Conservation (phyloP, 768 basidiomycete genomes). For the Mycena crocata region DNA sequence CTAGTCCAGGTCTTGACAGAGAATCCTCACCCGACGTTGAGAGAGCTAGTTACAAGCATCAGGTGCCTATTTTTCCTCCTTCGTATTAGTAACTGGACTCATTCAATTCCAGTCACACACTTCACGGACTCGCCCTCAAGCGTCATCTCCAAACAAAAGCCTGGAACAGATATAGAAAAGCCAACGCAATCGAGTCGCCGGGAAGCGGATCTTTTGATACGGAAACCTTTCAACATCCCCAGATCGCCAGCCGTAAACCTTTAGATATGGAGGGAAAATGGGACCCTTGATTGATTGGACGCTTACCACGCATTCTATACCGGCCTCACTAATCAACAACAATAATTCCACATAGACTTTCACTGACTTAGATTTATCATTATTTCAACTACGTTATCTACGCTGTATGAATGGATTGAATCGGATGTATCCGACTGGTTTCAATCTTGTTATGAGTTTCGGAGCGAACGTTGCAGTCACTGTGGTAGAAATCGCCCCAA, state of each 20-base stretch:
- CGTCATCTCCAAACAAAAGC: conserved; percentile 12
- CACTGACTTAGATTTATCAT: too few species aligned
- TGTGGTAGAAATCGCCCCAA: too few species aligned
- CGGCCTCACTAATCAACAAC: too few species aligned
- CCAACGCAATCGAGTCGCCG: conserved; percentile 15
- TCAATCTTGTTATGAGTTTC: too few species aligned
- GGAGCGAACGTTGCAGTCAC: too few species aligned
- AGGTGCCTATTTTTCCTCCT: conserved; percentile 23
- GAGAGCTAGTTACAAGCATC: conserved; percentile 23
- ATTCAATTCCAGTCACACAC: conserved; percentile 16
- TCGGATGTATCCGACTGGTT: too few species aligned
- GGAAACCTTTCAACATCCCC: conserved; percentile 32
- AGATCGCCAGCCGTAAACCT: conserved; percentile 27
- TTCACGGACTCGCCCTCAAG: conserved; percentile 18
- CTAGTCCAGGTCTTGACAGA: conserved; percentile 19
- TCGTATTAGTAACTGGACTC: not conserved
- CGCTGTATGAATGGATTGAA: too few species aligned
- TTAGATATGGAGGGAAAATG: conserved; percentile 23
- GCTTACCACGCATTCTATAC: too few species aligned
- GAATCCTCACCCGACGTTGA: conserved; percentile 24
- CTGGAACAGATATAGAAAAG: conserved; percentile 17
- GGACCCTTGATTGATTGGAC: conserved; percentile 16
- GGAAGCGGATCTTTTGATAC: conserved; percentile 16
- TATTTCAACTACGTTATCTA: too few species aligned
- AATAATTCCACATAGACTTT: too few species aligned